phyloP scores from a whole-genome alignment of 495 filamentous ascomycete genomes.

The Penicillium bialowiezense region DNA sequence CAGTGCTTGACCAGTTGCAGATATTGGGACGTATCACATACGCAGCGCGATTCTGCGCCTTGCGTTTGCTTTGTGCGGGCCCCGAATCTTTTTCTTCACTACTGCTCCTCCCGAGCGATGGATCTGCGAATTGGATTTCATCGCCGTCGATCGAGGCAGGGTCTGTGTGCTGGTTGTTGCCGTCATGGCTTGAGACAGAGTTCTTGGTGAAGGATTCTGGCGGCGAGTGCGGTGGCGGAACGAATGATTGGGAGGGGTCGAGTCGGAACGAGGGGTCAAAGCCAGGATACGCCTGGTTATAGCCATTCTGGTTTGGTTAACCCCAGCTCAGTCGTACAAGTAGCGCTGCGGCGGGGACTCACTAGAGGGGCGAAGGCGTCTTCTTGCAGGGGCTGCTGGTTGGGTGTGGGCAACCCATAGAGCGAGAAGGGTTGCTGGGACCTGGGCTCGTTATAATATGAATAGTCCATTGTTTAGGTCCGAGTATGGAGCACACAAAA shows the following conservation, averaged over 20 bases:
- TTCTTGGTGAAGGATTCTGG: slow-evolving; percentile 42
- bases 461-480: slow-evolving; percentile 35
- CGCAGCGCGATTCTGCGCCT: slow-evolving; percentile 96
- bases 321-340: not conserved
- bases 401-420: slow-evolving; percentile 42
- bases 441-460: slow-evolving; percentile 31
- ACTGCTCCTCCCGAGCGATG: slow-evolving; percentile 34
- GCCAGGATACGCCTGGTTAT: slow-evolving; percentile 33
- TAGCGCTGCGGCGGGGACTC: not conserved
- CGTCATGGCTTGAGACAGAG: slow-evolving; percentile 34
- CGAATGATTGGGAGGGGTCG: slow-evolving; percentile 30
- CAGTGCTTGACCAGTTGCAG: not conserved
- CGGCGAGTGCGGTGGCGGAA: slow-evolving; percentile 43
- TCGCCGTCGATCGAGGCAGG: slow-evolving; percentile 32
- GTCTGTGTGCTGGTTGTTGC: slow-evolving; percentile 17
- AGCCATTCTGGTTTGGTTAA: slow-evolving; percentile 14
- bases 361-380: slow-evolving; percentile 12
- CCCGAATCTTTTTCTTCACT: slow-evolving; percentile 68
- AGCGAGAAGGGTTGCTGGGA: slow-evolving; percentile 35
- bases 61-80: slow-evolving; percentile 80
- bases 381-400: slow-evolving; percentile 23
- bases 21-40: slow-evolving; percentile 49
- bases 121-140: slow-evolving; percentile 27
- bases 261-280: slow-evolving; percentile 39
- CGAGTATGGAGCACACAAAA: not conserved